phyloP scores from a whole-genome alignment of 2,329 filamentous ascomycete species.

The Zasmidium angulare region DNA sequence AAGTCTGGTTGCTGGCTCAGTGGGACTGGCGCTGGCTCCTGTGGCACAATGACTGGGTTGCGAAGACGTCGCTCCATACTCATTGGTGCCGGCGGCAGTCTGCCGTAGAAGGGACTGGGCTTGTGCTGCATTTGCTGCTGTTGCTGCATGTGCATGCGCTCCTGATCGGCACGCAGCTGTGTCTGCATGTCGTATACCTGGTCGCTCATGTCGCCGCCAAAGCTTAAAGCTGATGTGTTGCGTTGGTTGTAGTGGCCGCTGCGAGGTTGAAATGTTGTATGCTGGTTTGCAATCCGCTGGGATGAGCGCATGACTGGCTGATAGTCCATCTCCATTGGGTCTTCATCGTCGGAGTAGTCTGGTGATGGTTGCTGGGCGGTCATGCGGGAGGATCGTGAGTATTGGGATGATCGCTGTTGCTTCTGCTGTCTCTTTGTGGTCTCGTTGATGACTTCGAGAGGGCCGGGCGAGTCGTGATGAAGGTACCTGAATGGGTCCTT shows the following conservation, averaged over 20 bases:
- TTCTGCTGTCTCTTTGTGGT: conserved; percentile 21
- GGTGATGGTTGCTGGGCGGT: conserved; percentile 25
- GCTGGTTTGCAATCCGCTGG: conserved; percentile 15
- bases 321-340: conserved; percentile 75
- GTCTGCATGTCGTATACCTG: conserved; percentile 30
- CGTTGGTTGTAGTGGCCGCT: conserved; percentile 13
- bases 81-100: conserved; percentile 66
- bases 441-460: conserved; percentile 39
- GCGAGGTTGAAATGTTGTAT: conserved; percentile 21
- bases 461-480: conserved; percentile 21
- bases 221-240: conserved; percentile 17
- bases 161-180: conserved; percentile 19
- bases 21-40: conserved; percentile 38
- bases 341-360: conserved; percentile 38
- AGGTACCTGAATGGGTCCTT: conserved; percentile 30
- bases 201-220: conserved; percentile 14
- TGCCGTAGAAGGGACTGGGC: conserved; percentile 64
- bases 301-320: conserved; percentile 21
- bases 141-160: conserved; percentile 17
- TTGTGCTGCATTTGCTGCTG: conserved; percentile 23
- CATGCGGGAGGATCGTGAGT: conserved; percentile 13
- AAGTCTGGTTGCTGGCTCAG: conserved; percentile 51
- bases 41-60: conserved; percentile 49
- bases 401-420: conserved; percentile 16
- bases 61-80: conserved; percentile 63